Base-by-base conservation (phyloP, 495 filamentous ascomycete genomes). In the Podospora sp. region DNA sequence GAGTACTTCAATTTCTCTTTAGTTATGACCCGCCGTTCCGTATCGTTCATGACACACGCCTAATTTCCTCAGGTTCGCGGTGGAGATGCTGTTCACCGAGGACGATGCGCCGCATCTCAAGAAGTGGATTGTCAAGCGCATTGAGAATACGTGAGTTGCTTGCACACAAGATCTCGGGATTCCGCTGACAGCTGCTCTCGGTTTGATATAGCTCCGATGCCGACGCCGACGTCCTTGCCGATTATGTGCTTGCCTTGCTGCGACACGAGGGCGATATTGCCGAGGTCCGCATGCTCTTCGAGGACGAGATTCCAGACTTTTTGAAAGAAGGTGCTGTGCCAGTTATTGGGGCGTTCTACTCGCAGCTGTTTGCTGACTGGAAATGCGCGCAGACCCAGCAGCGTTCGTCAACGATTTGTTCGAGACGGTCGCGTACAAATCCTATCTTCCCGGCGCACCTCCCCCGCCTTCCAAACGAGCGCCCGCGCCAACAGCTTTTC, bases 221-320 rank as follows among this genome's bases (percentile, higher is more conserved):
- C 57, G 95, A 99, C 76, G 89, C 92, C 29, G 93, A 97, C 72
- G 92, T 99, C 3, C 89, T 99, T 18, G 94, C 93, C 33, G 95
- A 99, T 74, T 99, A 97, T 73, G 92, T 99, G 0, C 81, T 97
- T 33, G 94, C 94, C n/a, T 87, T 99, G 11, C 82, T 97, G 35
- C 87, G 87, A 63, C 88, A 92, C 62, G 92, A 97, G 71, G 91
- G 91, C 67, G 84, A 88, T 22, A 85, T 87, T n/a, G 85, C 90
- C 5, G 84, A 89, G 60, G 89, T 96, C 40, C 87, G 89, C 72
- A 83, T 86, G 72, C 86, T 89, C 21, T 94, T 90, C 65, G 85
- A 92, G 69, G 86, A 88, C 53, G 91, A 93, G 71, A 84, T 98
- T 55, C 88, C 91, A 24, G 94, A 97, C 74, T 98, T 98, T 75